Percentiles rank a stretch among this genome's conserved stretches.
Evolutionary conservation across 1,284 basidiomycete species (phyloP).

Genomic region (Cryptococcus jaspeensis): DNA sequence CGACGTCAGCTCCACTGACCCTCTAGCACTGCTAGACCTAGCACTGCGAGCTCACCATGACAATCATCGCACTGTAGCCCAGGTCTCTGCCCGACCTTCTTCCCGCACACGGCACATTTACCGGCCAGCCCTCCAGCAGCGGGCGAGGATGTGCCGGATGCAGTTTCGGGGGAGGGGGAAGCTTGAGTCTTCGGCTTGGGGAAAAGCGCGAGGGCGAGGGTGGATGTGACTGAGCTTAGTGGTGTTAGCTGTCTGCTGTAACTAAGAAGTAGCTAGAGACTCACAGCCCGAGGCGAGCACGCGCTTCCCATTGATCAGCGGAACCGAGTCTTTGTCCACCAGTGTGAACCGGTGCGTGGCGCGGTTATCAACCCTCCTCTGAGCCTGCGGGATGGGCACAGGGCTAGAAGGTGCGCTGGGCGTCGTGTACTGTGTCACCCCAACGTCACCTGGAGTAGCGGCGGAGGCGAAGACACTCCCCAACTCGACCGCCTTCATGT

Average conservation of each 20-base stretch:
- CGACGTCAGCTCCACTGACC: background rate
- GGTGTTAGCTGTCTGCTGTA: background rate
- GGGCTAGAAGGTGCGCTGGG: no score
- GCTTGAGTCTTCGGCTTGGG: conserved; percentile 55
- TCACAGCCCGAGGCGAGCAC: conserved; percentile 31
- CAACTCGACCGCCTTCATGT: no score
- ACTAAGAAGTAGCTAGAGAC: conserved; percentile 2
- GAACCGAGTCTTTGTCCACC: conserved; percentile 61
- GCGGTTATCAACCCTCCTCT: background rate
- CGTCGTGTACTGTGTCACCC: no score
- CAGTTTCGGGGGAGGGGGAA: conserved; percentile 29
- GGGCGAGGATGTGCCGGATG: conserved; percentile 36
- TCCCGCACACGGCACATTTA: conserved; percentile 77
- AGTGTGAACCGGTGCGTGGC: conserved; percentile 77
- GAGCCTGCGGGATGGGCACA: no score
- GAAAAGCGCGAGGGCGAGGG: conserved; percentile 64
- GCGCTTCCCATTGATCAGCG: conserved; percentile 58
- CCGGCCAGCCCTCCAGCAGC: background rate
- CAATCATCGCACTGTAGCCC: conserved; percentile 87
- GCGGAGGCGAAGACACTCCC: no score
- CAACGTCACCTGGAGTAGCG: no score
- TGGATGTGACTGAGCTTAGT: conserved; percentile 20
- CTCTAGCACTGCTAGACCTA: conserved; percentile 1
- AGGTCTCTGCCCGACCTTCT: conserved; percentile 79
- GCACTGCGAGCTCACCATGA: conserved; percentile 57